Evolutionary conservation across 495 filamentous ascomycete species (phyloP).

Genomic region (Polyplosphaeria fusca): DNA sequence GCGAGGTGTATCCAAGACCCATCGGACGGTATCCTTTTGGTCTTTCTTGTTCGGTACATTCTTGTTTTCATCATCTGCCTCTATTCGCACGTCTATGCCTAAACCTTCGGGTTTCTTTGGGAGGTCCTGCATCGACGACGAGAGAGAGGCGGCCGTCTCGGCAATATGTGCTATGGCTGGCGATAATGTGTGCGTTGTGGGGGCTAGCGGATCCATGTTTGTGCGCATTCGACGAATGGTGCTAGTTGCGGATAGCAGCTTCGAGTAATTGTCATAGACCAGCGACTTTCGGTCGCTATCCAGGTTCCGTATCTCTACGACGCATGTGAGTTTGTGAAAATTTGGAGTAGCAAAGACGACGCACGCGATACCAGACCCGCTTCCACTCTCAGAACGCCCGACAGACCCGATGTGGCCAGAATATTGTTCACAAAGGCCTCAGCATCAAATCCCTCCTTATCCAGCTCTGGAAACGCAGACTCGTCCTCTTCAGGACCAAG

Average conservation of each 20-base stretch:
- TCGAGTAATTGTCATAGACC: conserved; percentile 97
- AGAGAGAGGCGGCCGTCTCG: conserved; percentile 66
- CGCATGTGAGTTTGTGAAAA: background rate
- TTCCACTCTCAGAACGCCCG: conserved; percentile 62
- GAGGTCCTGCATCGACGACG: conserved; percentile 43
- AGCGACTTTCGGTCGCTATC: conserved; percentile 95
- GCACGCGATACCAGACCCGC: conserved; percentile 57
- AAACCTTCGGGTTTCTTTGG: background rate
- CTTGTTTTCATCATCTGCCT: conserved; percentile 2
- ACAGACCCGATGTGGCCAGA: conserved; percentile 60
- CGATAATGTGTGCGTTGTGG: conserved; percentile 68
- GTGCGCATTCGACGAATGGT: conserved; percentile 83
- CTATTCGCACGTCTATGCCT: conserved; percentile 6
- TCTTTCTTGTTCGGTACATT: conserved; percentile 41
- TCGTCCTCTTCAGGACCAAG: conserved; percentile 34
- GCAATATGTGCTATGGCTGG: conserved; percentile 79
- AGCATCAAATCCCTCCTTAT: conserved; percentile 55
- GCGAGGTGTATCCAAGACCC: conserved; percentile 62
- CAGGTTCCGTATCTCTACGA: conserved; percentile 74
- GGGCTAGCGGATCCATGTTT: conserved; percentile 71
- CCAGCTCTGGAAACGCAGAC: conserved; percentile 50
- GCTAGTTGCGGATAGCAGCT: conserved; percentile 90
- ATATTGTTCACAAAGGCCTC: conserved; percentile 60
- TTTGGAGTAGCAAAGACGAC: background rate
- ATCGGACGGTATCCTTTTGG: conserved; percentile 65